Base-by-base conservation (phyloP, 2,329 filamentous ascomycete species). In the Penicillium verrucosum region DNA sequence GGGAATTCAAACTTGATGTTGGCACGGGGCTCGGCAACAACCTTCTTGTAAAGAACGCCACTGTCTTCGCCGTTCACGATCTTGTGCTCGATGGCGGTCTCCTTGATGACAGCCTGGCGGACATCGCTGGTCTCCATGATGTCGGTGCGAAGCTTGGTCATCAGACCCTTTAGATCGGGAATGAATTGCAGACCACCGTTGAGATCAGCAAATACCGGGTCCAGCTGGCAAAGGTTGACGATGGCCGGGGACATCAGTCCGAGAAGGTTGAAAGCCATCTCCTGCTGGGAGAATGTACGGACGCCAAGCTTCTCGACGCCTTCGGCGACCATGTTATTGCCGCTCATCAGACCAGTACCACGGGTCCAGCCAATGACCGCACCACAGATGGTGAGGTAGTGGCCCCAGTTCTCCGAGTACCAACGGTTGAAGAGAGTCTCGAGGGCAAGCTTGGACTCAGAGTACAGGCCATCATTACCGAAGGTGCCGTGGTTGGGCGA, bases 1-100 rank as follows among this genome's bases (percentile, higher is more conserved):
- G 94, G 95, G 82, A 99, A 99, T 67, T 96, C 89, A 66, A 93
- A 97, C 78, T 97, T 97, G 81, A 99, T 89, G 77, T 99, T 99
- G 73, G 94, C 94, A 68, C 94, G 90, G 47, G 92, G 94, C 72
- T 96, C 89, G 41, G 97, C 87, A 63, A 87, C 87, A 77, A 95
- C 92, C 81, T 93, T 95, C 82, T 94, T 93, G 82, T 97, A 97
- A 10, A 97, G 82, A 36, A 88, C 88, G 76, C 97, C 94, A 48
- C 90, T 95, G 65, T 89, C 87, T 71, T 96, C 91, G 60, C 95
- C 94, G 67, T 99, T 96, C 77, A 99, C 87, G 63, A 97, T 87
- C 82, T 95, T 96, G 81, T 97, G 95, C 81, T 99, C 95, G 55
- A 97, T 89, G 10, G 93, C 86, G 44, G 88, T 97, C 81, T 99